phyloP scores from a whole-genome alignment of 345 rosid species.

The Cardamine occulta region DNA sequence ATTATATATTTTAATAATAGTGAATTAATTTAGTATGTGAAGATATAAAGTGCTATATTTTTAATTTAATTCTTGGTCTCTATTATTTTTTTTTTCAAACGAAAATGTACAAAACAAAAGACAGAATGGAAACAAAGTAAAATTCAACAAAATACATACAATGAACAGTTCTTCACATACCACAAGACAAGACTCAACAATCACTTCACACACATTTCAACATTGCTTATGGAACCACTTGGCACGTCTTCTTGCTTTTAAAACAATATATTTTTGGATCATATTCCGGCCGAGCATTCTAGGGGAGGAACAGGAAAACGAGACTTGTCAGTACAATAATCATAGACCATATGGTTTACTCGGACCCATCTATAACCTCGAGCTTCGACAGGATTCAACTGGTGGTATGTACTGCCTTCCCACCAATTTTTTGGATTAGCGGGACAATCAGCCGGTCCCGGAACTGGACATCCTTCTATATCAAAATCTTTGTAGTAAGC shows the following conservation, averaged over 20 bases:
- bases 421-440: conserved; percentile 73
- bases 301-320: conserved; percentile 76
- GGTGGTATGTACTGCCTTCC: conserved; percentile 66
- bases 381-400: conserved; percentile 64
- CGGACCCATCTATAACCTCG: conserved; percentile 91
- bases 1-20: no score
- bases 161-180: conserved; percentile 19
- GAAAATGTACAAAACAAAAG: background rate
- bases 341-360: conserved; percentile 85
- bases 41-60: background rate
- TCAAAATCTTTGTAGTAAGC: conserved; percentile 89
- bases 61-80: no score
- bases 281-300: conserved; percentile 77
- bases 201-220: conserved; percentile 21
- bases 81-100: no score
- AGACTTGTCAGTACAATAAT: conserved; percentile 77
- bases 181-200: conserved; percentile 13
- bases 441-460: conserved; percentile 70
- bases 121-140: conserved; percentile 3
- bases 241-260: background rate
- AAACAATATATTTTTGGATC: background rate
- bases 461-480: conserved; percentile 83
- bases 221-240: background rate
- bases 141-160: background rate
- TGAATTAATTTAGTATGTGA: background rate